These are phyloP conservation scores for Diaporthe ampelina DNA, from an alignment of 2,329 filamentous ascomycete species.

Conservation along the genomic window DNA sequence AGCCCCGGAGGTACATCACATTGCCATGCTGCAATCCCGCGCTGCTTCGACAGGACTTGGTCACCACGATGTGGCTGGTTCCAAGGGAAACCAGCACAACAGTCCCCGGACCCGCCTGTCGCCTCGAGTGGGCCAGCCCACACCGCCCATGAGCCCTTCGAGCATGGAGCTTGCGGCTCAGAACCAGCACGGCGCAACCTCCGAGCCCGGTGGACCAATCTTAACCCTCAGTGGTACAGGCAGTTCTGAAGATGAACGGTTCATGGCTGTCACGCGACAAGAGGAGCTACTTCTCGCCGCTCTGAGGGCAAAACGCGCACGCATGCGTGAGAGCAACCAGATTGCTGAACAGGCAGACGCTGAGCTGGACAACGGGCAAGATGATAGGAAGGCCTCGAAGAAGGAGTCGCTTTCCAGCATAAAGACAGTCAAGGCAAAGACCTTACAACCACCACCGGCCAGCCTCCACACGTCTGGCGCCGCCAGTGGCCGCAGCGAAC, in stretches of 20 bases:
- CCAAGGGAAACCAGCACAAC: slow-evolving; percentile 30
- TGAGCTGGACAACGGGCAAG: neutral
- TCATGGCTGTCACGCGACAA: slow-evolving; percentile 71
- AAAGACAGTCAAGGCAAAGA: slow-evolving; percentile 35
- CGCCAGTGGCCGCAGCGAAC: slow-evolving; percentile 12
- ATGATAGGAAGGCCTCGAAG: slow-evolving; percentile 29
- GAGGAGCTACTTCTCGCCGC: slow-evolving; percentile 72
- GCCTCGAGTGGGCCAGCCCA: slow-evolving; percentile 52
- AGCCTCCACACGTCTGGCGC: slow-evolving; percentile 7
- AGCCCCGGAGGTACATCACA: slow-evolving; percentile 32
- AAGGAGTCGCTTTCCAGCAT: slow-evolving; percentile 40
- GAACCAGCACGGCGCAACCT: slow-evolving; percentile 46
- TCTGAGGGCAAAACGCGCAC: slow-evolving; percentile 68
- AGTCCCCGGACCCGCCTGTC: slow-evolving; percentile 45
- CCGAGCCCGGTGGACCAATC: slow-evolving; percentile 50
- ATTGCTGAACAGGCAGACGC: neutral
- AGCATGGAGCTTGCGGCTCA: slow-evolving; percentile 65
- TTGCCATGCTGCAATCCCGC: slow-evolving; percentile 39
- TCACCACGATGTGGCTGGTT: slow-evolving; percentile 33
- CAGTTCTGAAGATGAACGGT: slow-evolving; percentile 54
- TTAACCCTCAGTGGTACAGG: slow-evolving; percentile 45
- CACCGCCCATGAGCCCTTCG: slow-evolving; percentile 65
- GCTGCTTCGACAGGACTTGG: slow-evolving; percentile 25
- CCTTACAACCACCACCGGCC: slow-evolving; percentile 16
- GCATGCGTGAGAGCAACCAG: slow-evolving; percentile 62